Percentiles rank a stretch among this genome's conserved stretches.
These are phyloP conservation scores for Aeschynomene evenia DNA, from an alignment of 306 rosid genomes.

Conservation along the genomic window DNA sequence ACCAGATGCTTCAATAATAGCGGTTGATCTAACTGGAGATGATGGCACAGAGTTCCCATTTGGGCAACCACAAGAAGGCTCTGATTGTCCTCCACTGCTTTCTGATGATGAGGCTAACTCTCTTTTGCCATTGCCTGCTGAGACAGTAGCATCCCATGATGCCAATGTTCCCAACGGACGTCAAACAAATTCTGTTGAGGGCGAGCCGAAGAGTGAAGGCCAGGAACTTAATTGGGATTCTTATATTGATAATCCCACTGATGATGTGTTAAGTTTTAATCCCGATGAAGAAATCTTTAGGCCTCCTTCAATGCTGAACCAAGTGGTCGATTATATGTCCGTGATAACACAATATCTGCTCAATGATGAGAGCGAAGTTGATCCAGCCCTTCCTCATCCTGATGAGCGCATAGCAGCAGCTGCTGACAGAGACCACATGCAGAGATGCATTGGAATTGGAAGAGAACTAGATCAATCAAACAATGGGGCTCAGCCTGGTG, in stretches of 20 bases:
- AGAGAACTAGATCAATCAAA: slow-evolving; percentile 45
- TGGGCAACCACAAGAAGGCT: slow-evolving; percentile 53
- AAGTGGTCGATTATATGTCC: slow-evolving; percentile 39
- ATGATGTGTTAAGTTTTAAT: slow-evolving; percentile 63
- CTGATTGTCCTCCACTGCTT: slow-evolving; percentile 50
- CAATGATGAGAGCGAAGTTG: slow-evolving; percentile 33
- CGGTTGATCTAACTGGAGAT: slow-evolving; percentile 35
- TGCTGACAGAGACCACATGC: slow-evolving; percentile 31
- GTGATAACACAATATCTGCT: slow-evolving; percentile 35
- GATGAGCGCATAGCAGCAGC: slow-evolving; percentile 43
- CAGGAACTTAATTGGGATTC: slow-evolving; percentile 60
- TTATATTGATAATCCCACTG: slow-evolving; percentile 55
- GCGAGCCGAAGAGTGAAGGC: slow-evolving; percentile 45
- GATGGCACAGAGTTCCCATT: slow-evolving; percentile 42
- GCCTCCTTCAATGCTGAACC: slow-evolving; percentile 51
- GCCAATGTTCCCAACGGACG: slow-evolving; percentile 41
- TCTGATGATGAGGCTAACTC: slow-evolving; percentile 33
- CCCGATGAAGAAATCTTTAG: slow-evolving; percentile 57
- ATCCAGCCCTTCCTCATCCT: slow-evolving; percentile 43
- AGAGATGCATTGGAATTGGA: slow-evolving; percentile 64
- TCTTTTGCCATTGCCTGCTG: slow-evolving; percentile 37
- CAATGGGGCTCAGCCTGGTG: slow-evolving; percentile 46
- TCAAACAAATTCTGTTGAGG: slow-evolving; percentile 37
- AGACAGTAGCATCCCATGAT: slow-evolving; percentile 32
- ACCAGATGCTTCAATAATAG: slow-evolving; percentile 36